Base-by-base conservation (phyloP, 2,329 filamentous ascomycete genomes). In the Ascochyta pisi region DNA sequence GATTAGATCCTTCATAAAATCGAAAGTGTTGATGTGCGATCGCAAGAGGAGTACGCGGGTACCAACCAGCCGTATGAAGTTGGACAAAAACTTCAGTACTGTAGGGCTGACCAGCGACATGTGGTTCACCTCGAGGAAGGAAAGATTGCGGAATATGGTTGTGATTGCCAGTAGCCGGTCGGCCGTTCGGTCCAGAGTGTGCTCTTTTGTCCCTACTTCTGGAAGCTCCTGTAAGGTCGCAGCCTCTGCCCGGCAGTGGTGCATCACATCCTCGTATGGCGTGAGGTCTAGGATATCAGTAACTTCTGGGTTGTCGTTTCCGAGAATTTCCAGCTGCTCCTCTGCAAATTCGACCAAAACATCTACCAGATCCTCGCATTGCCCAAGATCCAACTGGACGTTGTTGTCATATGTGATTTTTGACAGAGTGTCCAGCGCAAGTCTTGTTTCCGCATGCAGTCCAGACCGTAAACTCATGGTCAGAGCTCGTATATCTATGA, bases 1-100 rank as follows among this genome's bases (percentile, higher is more conserved):
- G 54, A 98, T 86, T 27, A 92, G 82, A 74, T 99, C 95, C 77
- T 99, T 99, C 91, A 97, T 96, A 68, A 98, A 94, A 75, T 99
- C 95, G 63, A 97, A 81, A 0, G 90, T 95, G 76, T 97, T 96
- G 69, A 85, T 82, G 63, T 95, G 85, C 3, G 88, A 91, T 35
- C 92, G 87, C 38, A 98, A 79, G 27, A 98, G 83, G 83, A 94
- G 91, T 65, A 92, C 92, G 13, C 92, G 89, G 4, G 93, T 97
- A 27, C 94, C 95, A 13, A 98, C 82, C 63, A 95, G 91, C 57
- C 92, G 84, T 60, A 98, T 92, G 4, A 93, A 85, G 41, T 88
- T 88, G 54, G 91, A 92, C 8, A 97, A 79, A 68, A 97, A 92
- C 65, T 90, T 92, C 68, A 97, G 83, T 16, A 97, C 88, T 6